Conservation (phyloP, 805 yeast genomes). For the Wickerhamomyces mucosus region DNA sequence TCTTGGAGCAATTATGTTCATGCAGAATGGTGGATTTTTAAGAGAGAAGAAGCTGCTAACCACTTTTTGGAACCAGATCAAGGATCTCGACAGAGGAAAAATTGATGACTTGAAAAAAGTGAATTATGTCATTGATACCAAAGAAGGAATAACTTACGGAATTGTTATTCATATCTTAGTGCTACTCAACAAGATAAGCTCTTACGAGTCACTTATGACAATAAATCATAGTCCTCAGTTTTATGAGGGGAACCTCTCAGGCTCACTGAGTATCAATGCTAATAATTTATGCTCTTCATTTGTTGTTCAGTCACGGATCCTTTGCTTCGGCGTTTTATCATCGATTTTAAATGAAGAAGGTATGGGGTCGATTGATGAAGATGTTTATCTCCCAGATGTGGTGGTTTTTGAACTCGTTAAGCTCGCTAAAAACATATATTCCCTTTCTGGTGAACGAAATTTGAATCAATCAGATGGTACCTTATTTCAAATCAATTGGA, state of each 20-base stretch:
- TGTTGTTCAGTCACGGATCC: conserved; percentile 31
- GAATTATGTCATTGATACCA: conserved; percentile 26
- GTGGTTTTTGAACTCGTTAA: conserved; percentile 37
- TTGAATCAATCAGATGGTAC: conserved; percentile 25
- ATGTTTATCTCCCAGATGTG: conserved; percentile 24
- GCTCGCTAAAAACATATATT: conserved; percentile 33
- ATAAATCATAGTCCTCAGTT: conserved; percentile 28
- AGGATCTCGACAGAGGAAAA: conserved; percentile 15
- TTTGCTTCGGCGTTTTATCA: conserved; percentile 30
- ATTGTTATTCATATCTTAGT: conserved; percentile 34
- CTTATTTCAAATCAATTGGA: conserved; percentile 26
- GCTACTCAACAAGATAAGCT: conserved; percentile 36
- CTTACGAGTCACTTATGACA: conserved; percentile 23
- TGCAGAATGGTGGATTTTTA: conserved; percentile 41
- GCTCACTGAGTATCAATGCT: conserved; percentile 9
- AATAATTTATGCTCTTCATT: conserved; percentile 17
- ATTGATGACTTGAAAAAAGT: conserved; percentile 25
- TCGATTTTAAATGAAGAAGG: conserved; percentile 22
- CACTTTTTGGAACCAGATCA: conserved; percentile 20
- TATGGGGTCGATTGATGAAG: conserved; percentile 16
- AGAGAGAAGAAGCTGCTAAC: conserved; percentile 21
- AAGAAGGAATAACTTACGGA: conserved; percentile 27
- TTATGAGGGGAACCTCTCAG: conserved; percentile 26
- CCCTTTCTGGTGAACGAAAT: conserved; percentile 26
- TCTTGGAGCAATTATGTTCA: conserved; percentile 34